Percentiles rank a stretch among this genome's conserved stretches.
These are phyloP conservation scores for Tolypocladium tundrense DNA, from an alignment of 2,329 filamentous ascomycete species.

Conservation along the genomic window DNA sequence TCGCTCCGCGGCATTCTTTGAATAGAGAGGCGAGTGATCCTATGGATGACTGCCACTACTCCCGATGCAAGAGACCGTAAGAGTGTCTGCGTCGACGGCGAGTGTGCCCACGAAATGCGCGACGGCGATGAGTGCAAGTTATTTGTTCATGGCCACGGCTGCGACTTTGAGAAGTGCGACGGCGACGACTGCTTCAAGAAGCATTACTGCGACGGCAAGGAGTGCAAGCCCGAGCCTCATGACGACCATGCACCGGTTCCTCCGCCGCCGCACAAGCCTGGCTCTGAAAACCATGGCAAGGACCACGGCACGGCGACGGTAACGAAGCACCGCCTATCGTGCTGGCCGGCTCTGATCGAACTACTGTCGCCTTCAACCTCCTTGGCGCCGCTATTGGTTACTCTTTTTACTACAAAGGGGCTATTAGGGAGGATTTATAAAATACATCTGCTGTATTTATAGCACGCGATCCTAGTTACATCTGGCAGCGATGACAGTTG, in stretches of 20 bases:
- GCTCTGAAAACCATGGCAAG: background rate
- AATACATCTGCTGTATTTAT: too few relatives aligned
- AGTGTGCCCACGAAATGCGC: slow-evolving; percentile 19
- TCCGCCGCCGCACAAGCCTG: background rate
- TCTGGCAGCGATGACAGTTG: too few relatives aligned
- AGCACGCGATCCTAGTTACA: too few relatives aligned
- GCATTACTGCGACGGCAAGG: slow-evolving; percentile 13
- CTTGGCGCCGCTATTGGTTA: slow-evolving; percentile 12
- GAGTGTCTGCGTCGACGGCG: slow-evolving; percentile 21
- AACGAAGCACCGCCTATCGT: background rate
- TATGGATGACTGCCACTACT: slow-evolving; percentile 15
- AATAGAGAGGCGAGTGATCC: too few relatives aligned
- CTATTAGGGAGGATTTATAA: too few relatives aligned
- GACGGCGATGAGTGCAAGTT: slow-evolving; percentile 16
- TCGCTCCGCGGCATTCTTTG: too few relatives aligned
- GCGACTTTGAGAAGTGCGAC: slow-evolving; percentile 18
- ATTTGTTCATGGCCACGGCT: slow-evolving; percentile 17
- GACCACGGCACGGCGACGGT: background rate
- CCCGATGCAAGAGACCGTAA: slow-evolving; percentile 17
- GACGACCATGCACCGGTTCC: slow-evolving; percentile 4
- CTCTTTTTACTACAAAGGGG: slow-evolving; percentile 12
- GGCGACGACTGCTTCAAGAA: slow-evolving; percentile 19
- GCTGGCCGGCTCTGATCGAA: slow-evolving; percentile 10
- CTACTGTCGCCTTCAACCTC: slow-evolving; percentile 8
- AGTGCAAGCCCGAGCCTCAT: slow-evolving; percentile 13